Evolutionary conservation across 2,329 filamentous ascomycete genomes (phyloP).

Genomic region (Botrytis hyacinthi): DNA sequence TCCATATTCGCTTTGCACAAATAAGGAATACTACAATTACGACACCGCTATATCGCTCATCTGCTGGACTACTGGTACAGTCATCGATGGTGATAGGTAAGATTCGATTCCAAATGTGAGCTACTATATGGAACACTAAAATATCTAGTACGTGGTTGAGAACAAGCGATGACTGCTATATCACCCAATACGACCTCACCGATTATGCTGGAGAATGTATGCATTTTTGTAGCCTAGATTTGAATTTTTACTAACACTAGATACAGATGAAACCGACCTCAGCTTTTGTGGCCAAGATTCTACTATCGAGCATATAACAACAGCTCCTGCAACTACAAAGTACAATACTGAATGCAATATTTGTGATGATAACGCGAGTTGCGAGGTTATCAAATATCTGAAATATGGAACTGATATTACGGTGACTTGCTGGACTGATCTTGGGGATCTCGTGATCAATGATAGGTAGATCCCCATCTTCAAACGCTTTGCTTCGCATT

Average conservation of each 20-base stretch:
- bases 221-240: background rate
- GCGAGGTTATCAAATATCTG: conserved; percentile 24
- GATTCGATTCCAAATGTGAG: background rate
- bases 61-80: conserved; percentile 30
- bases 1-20: conserved; percentile 30
- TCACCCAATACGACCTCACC: conserved; percentile 28
- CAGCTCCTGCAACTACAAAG: conserved; percentile 21
- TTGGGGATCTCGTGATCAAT: conserved; percentile 22
- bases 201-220: conserved; percentile 28
- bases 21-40: conserved; percentile 26
- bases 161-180: conserved; percentile 29
- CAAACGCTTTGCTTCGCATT: background rate
- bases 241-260: background rate
- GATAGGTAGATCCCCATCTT: conserved; percentile 21
- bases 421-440: conserved; percentile 28
- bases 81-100: conserved; percentile 28
- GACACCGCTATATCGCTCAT: conserved; percentile 19
- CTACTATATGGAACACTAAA: background rate
- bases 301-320: conserved; percentile 25
- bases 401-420: conserved; percentile 25
- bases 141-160: conserved; percentile 27
- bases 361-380: conserved; percentile 25
- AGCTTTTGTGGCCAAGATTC: conserved; percentile 25
- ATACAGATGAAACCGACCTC: conserved; percentile 23
- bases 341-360: conserved; percentile 30